A percentile compares a stretch with the other conserved stretches of the same genome.
phyloP scores from a whole-genome alignment of 768 basidiomycete genomes.

The Mycena galopus region DNA sequence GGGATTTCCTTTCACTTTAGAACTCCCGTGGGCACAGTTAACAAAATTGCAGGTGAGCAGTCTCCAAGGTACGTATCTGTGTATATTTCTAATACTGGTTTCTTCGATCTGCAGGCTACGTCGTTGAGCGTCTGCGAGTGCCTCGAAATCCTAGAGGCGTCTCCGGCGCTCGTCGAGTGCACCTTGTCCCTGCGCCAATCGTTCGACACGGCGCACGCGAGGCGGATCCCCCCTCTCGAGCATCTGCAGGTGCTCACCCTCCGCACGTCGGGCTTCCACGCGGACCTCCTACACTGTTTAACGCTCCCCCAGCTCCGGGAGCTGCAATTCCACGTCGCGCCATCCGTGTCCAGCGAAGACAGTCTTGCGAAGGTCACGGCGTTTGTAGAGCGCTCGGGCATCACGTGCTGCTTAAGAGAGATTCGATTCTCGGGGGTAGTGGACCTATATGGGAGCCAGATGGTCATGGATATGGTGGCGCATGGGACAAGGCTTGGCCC shows the following conservation, averaged over 20 bases:
- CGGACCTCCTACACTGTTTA: constrained; percentile 27
- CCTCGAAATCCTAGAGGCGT: constrained; percentile 28
- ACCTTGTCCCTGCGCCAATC: constrained; percentile 26
- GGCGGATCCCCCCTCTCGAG: constrained; percentile 21
- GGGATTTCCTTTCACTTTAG: constrained; percentile 27
- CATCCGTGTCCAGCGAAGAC: neutral
- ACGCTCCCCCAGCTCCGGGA: constrained; percentile 25
- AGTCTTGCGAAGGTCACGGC: constrained; percentile 9
- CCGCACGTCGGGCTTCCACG: constrained; percentile 24
- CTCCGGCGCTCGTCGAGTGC: constrained; percentile 22
- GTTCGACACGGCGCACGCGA: constrained; percentile 18
- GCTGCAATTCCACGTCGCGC: constrained; percentile 27
- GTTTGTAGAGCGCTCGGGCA: constrained; percentile 24
- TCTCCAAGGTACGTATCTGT: neutral
- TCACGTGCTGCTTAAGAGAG: neutral
- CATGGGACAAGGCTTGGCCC: constrained; percentile 24
- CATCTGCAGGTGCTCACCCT: constrained; percentile 23
- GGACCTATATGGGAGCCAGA: constrained; percentile 8
- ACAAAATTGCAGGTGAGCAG: constrained; percentile 8
- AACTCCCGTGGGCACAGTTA: constrained; percentile 27
- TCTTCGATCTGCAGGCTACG: constrained; percentile 3
- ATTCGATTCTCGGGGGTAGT: constrained; percentile 24
- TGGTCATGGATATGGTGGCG: constrained; percentile 3
- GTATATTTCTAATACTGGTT: neutral
- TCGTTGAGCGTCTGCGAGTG: constrained; percentile 29